These are phyloP conservation scores for Apiosordaria backusii DNA, from an alignment of 495 filamentous ascomycete species.

Conservation along the genomic window DNA sequence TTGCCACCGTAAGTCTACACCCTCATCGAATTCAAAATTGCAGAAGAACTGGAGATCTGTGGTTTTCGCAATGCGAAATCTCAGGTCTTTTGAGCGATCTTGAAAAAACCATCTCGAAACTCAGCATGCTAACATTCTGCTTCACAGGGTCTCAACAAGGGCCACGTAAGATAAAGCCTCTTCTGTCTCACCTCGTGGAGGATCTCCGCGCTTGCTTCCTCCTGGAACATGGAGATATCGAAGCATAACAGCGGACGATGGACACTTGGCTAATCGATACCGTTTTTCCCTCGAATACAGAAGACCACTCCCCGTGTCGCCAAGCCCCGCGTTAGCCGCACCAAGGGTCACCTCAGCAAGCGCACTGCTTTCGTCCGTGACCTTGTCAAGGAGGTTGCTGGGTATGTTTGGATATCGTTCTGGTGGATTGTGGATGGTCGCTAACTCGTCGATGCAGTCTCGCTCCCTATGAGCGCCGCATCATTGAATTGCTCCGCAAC, in stretches of 20 bases:
- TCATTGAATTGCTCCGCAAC: conserved; percentile 98
- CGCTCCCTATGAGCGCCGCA: conserved; percentile 95
- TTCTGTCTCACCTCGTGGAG: conserved; percentile 49
- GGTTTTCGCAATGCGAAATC: background rate
- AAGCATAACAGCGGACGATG: conserved; percentile 26
- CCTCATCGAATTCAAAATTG: background rate
- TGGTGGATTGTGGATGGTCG: background rate
- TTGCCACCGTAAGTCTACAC: conserved; percentile 18
- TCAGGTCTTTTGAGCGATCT: background rate
- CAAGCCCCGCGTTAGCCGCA: conserved; percentile 85
- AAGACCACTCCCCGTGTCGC: conserved; percentile 87
- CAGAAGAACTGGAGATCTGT: background rate
- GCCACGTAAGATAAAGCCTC: conserved; percentile 62
- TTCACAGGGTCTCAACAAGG: conserved; percentile 70
- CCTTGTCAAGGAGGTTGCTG: conserved; percentile 93
- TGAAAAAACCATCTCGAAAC: background rate
- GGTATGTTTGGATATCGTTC: conserved; percentile 49
- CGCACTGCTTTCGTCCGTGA: conserved; percentile 87
- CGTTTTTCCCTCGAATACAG: conserved; percentile 45
- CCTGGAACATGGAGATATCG: conserved; percentile 24
- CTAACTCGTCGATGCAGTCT: conserved; percentile 44
- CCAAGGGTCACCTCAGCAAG: conserved; percentile 91
- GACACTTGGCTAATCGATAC: conserved; percentile 40
- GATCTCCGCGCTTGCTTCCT: conserved; percentile 49
- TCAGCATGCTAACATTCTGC: conserved; percentile 15